These are phyloP conservation scores for Ophiostoma sp. DNA, from an alignment of 2,329 filamentous ascomycete species.

Conservation along the genomic window DNA sequence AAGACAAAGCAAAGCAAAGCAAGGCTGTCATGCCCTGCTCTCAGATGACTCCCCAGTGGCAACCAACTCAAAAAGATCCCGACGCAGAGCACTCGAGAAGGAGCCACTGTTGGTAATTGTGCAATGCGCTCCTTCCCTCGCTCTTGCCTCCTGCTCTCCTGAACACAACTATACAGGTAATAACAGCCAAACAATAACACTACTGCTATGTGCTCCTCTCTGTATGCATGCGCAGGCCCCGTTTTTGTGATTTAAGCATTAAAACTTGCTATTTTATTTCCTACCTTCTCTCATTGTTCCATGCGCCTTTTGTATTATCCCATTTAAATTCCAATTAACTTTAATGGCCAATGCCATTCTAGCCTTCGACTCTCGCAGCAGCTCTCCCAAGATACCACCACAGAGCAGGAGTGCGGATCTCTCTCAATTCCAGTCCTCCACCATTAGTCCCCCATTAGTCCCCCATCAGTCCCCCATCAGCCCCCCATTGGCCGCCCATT, in stretches of 20 bases:
- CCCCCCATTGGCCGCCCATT: too few species aligned
- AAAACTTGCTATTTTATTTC: neutral
- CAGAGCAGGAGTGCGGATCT: conserved; percentile 7
- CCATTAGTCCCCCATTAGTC: too few species aligned
- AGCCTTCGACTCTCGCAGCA: neutral
- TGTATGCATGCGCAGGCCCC: conserved; percentile 7
- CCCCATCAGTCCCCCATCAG: too few species aligned
- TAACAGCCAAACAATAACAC: neutral
- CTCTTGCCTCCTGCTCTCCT: neutral
- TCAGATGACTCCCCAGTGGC: neutral
- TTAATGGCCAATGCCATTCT: neutral
- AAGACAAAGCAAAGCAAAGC: neutral
- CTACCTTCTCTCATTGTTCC: neutral
- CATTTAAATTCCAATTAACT: neutral
- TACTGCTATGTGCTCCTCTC: conserved; percentile 5
- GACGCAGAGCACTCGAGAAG: neutral
- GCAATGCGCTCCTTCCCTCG: neutral
- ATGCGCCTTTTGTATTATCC: conserved; percentile 6
- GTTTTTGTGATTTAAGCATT: conserved; percentile 6
- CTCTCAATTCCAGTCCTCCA: conserved; percentile 12
- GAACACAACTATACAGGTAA: neutral
- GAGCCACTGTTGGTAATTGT: neutral
- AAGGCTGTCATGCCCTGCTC: neutral
- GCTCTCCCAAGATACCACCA: neutral
- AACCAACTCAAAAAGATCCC: neutral